Percentiles rank a stretch among this genome's conserved stretches.
These are phyloP conservation scores for Medicago ruthenica DNA, from an alignment of 306 rosid genomes.

Conservation along the genomic window DNA sequence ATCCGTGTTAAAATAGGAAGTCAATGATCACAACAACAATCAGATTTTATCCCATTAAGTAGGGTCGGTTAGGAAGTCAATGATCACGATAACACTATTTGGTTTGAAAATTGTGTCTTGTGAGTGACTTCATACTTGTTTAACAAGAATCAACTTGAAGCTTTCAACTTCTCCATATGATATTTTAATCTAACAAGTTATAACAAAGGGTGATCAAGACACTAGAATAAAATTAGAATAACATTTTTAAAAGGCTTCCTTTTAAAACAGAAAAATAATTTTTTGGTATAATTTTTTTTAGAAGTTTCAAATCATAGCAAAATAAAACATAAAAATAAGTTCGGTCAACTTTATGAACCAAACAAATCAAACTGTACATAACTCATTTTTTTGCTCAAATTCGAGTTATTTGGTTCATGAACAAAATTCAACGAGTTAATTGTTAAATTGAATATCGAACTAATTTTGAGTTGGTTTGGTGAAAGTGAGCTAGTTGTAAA, in stretches of 20 bases:
- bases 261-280: too few species aligned
- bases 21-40: constrained; percentile 49
- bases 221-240: too few species aligned
- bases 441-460: too few species aligned
- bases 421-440: background rate
- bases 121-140: constrained; percentile 49
- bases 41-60: too few species aligned
- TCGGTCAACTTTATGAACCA: background rate
- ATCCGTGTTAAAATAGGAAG: constrained; percentile 78
- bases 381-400: background rate
- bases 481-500: too few species aligned
- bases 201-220: background rate
- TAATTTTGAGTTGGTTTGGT: too few species aligned
- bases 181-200: too few species aligned
- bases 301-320: background rate
- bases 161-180: constrained; percentile 56
- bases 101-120: constrained; percentile 68
- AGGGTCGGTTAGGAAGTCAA: too few species aligned
- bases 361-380: background rate
- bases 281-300: too few species aligned
- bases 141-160: constrained; percentile 70
- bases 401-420: background rate
- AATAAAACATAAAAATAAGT: background rate
- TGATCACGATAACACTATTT: constrained; percentile 57
- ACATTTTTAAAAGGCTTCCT: too few species aligned